Evolutionary conservation across 2,329 filamentous ascomycete species (phyloP).

Genomic region (Fusarium humuli): DNA sequence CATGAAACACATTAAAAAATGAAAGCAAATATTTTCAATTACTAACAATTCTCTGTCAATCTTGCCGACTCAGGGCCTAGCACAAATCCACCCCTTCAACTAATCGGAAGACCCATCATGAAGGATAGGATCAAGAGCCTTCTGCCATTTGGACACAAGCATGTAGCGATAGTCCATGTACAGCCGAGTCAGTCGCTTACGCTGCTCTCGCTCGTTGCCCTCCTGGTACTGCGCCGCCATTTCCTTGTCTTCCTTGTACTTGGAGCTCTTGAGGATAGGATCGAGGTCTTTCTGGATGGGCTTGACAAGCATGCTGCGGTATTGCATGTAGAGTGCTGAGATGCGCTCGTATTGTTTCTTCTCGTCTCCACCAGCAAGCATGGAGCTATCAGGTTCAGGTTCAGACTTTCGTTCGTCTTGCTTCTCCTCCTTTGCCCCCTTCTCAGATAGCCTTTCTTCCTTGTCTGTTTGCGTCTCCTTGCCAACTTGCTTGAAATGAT

Average conservation of each 20-base stretch:
- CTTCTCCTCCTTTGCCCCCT: not conserved
- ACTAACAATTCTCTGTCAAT: not conserved
- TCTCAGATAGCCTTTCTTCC: not conserved
- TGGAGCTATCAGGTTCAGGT: not conserved
- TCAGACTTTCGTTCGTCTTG: not conserved
- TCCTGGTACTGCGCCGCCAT: not conserved
- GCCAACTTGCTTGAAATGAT: not conserved
- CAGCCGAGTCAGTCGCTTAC: slow-evolving; percentile 1
- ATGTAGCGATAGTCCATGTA: slow-evolving; percentile 24
- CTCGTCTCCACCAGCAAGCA: slow-evolving; percentile 12
- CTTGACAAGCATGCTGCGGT: slow-evolving; percentile 23
- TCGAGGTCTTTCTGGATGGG: slow-evolving; percentile 25
- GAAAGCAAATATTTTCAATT: not conserved
- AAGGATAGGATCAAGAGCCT: slow-evolving; percentile 22
- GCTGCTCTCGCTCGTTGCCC: slow-evolving; percentile 14
- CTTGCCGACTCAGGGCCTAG: not conserved
- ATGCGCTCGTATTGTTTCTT: slow-evolving; percentile 10
- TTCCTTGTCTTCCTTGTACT: not conserved
- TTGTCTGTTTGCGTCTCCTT: not conserved
- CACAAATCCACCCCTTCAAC: not conserved
- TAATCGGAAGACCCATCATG: not conserved
- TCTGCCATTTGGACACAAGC: slow-evolving; percentile 2
- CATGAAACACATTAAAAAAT: too few species aligned
- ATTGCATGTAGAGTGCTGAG: slow-evolving; percentile 29
- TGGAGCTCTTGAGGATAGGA: slow-evolving; percentile 14